Base-by-base conservation (phyloP, 2,329 filamentous ascomycete genomes). In the Pseudocercospora eumusae region DNA sequence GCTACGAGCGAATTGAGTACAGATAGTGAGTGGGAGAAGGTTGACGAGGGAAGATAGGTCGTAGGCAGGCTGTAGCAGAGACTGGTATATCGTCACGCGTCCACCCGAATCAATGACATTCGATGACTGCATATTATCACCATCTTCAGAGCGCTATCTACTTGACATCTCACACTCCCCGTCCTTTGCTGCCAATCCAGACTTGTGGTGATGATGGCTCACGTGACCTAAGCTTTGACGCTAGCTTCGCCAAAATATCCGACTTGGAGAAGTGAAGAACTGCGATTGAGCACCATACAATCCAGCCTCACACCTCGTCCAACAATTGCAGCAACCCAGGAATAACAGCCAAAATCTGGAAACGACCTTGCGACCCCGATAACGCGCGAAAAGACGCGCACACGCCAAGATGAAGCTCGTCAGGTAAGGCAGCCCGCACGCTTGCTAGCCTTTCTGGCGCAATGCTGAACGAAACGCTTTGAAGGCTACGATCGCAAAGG, bases 11-110 rank as follows among this genome's bases (percentile, higher is more conserved):
- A 76, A 27, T 65, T 73, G 9, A 75, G 92, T 77, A 97, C 93
- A 4, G 93, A 98, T 79, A 93, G 93, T 73, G 93, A 98, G 78
- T 98, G 93, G 93, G 93, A 97, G 81, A 96, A 95, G 81, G 89
- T 98, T 3, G 92, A 91, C 21, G 89, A 90, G 75, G 80, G 78
- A 63, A 82, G 69, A 82, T 69, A 83, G 85, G 10, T 10, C 25
- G 7, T 5, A 15, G 28, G 8, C 5, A 21, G 33, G 1, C 3
- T 56, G 28, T 54, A 11, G 27, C 6, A 31, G 20, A 47, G 6
- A 6, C 40, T 1, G 52, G 25, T 13, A 54, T 54, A 21, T 36
- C 20, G 31, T 56, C 53, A 57, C 23, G 55, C 55, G 55, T 33
- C n/a, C 40, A 57, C 18, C 20, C 3, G 15, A 45, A 31, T 47